These are phyloP conservation scores for Yamadazyma trypodendri DNA, from an alignment of 1,139 yeast genomes.

Conservation along the genomic window DNA sequence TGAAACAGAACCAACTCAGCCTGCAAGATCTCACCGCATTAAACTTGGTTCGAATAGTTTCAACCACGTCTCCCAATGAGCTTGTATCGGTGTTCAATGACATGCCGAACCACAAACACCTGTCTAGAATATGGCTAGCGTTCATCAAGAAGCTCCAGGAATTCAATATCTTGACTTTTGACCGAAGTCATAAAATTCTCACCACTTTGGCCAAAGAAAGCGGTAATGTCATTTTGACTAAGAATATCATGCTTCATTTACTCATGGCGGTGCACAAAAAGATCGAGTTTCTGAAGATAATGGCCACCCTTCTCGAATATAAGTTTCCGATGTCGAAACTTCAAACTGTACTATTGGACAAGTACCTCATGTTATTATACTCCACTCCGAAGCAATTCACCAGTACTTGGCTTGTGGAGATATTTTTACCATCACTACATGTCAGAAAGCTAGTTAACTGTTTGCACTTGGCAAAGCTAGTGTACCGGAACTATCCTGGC, in stretches of 20 bases:
- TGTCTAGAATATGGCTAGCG: constrained; percentile 36
- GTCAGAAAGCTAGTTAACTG: background rate
- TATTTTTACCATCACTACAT: background rate
- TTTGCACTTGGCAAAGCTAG: background rate
- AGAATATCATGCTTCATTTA: constrained; percentile 28
- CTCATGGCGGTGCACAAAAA: constrained; percentile 23
- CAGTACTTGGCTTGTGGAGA: background rate
- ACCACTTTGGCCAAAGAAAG: constrained; percentile 24
- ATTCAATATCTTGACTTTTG: constrained; percentile 33
- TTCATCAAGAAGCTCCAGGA: constrained; percentile 33
- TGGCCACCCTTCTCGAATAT: constrained; percentile 5
- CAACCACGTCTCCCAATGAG: constrained; percentile 33
- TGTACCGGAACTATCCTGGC: constrained; percentile 20
- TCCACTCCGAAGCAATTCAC: constrained; percentile 5
- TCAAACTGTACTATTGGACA: constrained; percentile 22
- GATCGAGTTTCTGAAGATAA: background rate
- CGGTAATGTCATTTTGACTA: constrained; percentile 26
- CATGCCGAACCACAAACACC: constrained; percentile 21
- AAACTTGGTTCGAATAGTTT: constrained; percentile 24
- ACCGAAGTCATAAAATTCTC: constrained; percentile 28
- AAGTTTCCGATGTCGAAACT: constrained; percentile 1
- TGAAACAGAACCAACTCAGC: constrained; percentile 6
- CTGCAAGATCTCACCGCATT: constrained; percentile 23
- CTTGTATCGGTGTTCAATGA: constrained; percentile 31
- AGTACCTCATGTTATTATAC: constrained; percentile 28